phyloP scores from a whole-genome alignment of 2,329 filamentous ascomycete genomes.

The Spiromastix sp. region DNA sequence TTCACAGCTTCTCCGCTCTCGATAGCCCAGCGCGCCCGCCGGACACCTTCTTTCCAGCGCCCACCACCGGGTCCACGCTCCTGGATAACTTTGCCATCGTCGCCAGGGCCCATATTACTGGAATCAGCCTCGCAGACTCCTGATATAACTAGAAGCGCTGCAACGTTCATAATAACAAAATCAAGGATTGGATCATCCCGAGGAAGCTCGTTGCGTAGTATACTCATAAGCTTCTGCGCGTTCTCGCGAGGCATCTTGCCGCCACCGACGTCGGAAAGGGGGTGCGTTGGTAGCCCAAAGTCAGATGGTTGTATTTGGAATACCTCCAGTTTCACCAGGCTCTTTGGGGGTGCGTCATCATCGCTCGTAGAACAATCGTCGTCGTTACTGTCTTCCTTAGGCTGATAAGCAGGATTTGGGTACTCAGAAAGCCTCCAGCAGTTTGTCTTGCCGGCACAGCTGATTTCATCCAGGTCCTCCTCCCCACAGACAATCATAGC shows the following conservation, averaged over 20 bases:
- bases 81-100: slow-evolving; percentile 68
- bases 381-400: slow-evolving; percentile 24
- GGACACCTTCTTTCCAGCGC: slow-evolving; percentile 89
- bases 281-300: slow-evolving; percentile 70
- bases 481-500: slow-evolving; percentile 86
- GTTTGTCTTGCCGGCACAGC: slow-evolving; percentile 75
- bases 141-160: slow-evolving; percentile 73
- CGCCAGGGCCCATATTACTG: slow-evolving; percentile 67
- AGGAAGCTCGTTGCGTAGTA: slow-evolving; percentile 63
- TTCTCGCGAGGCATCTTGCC: slow-evolving; percentile 83
- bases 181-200: slow-evolving; percentile 76
- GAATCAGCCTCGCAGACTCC: slow-evolving; percentile 77
- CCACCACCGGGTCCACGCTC: slow-evolving; percentile 78
- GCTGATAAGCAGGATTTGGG: slow-evolving; percentile 33
- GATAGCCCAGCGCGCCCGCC: slow-evolving; percentile 79
- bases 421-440: slow-evolving; percentile 69
- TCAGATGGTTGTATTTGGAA: slow-evolving; percentile 75
- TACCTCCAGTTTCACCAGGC: slow-evolving; percentile 53
- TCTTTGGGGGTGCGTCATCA: slow-evolving; percentile 30
- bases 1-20: slow-evolving; percentile 76
- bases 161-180: slow-evolving; percentile 91
- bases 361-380: slow-evolving; percentile 30
- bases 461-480: slow-evolving; percentile 92
- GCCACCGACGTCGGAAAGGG: slow-evolving; percentile 66
- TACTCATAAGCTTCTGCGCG: slow-evolving; percentile 67